Evolutionary conservation across 495 filamentous ascomycete genomes (phyloP), one percentile per base, ranked within the genome.

Genomic region (Penicillium robsamsonii): DNA sequence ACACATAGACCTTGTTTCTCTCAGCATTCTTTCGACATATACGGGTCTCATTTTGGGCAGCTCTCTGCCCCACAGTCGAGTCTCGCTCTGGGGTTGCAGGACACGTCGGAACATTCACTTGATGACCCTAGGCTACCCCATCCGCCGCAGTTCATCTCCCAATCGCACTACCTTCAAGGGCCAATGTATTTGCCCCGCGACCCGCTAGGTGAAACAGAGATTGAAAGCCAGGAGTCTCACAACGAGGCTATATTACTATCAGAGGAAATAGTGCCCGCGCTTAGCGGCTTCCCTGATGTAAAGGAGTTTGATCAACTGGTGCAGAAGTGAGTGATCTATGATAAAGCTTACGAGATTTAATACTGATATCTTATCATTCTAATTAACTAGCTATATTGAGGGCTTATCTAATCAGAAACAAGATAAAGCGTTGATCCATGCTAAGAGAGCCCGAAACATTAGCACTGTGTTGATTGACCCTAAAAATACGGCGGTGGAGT

Each of bases 371-470:
- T 41, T 7, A 8, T 22, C 27, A 12, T 8, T 31, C n/a, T n/a
- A n/a, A n/a, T n/a, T n/a, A n/a, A n/a, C 22, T 55, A 81, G 78
- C 56, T 81, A 81, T 44, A 74, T 81, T 41, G 66, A 77, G 37
- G 75, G 75, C 30, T 66, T 83, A 22, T 83, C 81, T 4, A 68
- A 76, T 22, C 83, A 83, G 59, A 84, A 84, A 52, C 79, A 79
- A 60, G 81, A 84, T 60, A 84, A 84, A 54, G 81, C 81, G 4
- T 69, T 84, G 53, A 84, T 84, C 22, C 77, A 80, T 57, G 73
- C 80, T 18, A 75, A 70, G 57, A 70, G 80, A 59, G 81, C 79
- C 22, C 71, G 79, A 24, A 80, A 83, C 55, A 83, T 84, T 31
- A 68, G 64, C 46, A 75, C 72, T n/a, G 79, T 82, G 41, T 57